These are phyloP conservation scores for Protomyces gravidus DNA, from an alignment of 1,139 yeast species.

Conservation along the genomic window DNA sequence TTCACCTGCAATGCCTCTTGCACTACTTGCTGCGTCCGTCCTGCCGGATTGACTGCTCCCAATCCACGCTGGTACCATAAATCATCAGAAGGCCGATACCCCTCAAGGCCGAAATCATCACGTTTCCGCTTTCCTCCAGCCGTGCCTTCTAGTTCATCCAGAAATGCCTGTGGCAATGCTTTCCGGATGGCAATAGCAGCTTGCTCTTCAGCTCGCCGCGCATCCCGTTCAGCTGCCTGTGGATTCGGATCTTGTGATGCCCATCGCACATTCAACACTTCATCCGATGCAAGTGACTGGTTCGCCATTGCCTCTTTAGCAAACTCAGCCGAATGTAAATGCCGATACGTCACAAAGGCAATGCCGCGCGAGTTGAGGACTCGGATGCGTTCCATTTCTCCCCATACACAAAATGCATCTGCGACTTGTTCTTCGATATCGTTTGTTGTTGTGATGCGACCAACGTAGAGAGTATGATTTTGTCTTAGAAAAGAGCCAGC, in stretches of 20 bases:
- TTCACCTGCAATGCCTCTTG: neutral
- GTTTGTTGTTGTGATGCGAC: constrained; percentile 51
- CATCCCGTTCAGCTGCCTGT: constrained; percentile 52
- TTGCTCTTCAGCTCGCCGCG: constrained; percentile 42
- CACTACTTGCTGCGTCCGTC: neutral
- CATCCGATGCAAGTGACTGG: constrained; percentile 65
- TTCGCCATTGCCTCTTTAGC: constrained; percentile 90
- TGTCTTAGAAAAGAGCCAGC: constrained; percentile 72
- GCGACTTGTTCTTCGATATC: constrained; percentile 48
- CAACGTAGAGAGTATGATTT: constrained; percentile 74
- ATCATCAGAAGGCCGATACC: constrained; percentile 33
- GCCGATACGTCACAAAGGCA: constrained; percentile 70
- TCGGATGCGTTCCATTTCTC: constrained; percentile 63
- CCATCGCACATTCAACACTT: constrained; percentile 73
- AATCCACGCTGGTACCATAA: constrained; percentile 33
- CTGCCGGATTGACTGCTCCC: constrained; percentile 31
- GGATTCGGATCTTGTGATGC: constrained; percentile 87
- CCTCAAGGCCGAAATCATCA: constrained; percentile 31
- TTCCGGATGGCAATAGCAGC: constrained; percentile 44
- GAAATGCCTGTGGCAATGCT: constrained; percentile 38
- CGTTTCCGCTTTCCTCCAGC: constrained; percentile 27
- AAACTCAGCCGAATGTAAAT: constrained; percentile 78
- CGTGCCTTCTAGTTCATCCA: constrained; percentile 33
- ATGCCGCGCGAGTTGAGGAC: constrained; percentile 61
- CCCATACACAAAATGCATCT: constrained; percentile 66